Base-by-base conservation (phyloP, 495 filamentous ascomycete species). In the Podospora sp. region DNA sequence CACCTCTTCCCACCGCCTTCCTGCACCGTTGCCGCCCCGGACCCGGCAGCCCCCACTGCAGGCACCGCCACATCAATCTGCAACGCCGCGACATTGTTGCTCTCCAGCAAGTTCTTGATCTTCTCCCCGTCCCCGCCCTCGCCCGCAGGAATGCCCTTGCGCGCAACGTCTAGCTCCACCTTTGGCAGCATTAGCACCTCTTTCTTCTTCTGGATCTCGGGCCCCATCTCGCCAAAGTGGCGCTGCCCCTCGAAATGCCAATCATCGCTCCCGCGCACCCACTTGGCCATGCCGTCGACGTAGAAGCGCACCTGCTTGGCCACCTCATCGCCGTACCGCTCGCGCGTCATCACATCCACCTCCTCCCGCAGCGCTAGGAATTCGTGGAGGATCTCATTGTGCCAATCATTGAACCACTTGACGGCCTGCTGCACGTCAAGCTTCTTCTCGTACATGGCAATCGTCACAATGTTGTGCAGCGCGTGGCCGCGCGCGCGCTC, bases 401-500 rank as follows among this genome's bases (percentile, higher is more conserved):
- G 52, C 66, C 66, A 64, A n/a, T 50, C 51, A 24, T 57, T 62
- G 55, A 68, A 49, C 16, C 20, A 64, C 16, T 21, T 26, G 18
- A 63, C n/a, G 9, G 55, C 66, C 11, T 57, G 18, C 33, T 64
- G 60, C 6, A 58, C 52, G 16, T 40, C 53, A 7, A 64, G 4
- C 14, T 60, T 24, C 40, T 64, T 58, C 40, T 64, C 66, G 25
- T 59, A 27, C 66, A 68, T 68, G 25, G 52, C 60, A 18, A 60
- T 24, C 0, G 66, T 60, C 9, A 64, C n/a, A 14, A 68, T 26
- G 60, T 64, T 68, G 60, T 68, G 66, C 53, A 68, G 61, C 3
- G 35, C 66, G 36, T 68, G 66, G 61, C 66, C 66, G 22, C 55
- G 52, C 0, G 61, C 53, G 8, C 66, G 66, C 56, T 68, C 66